A percentile compares a stretch with the other conserved stretches of the same genome.
Conservation (phyloP, 495 filamentous ascomycete species). For the Articulospora tetracladia region DNA sequence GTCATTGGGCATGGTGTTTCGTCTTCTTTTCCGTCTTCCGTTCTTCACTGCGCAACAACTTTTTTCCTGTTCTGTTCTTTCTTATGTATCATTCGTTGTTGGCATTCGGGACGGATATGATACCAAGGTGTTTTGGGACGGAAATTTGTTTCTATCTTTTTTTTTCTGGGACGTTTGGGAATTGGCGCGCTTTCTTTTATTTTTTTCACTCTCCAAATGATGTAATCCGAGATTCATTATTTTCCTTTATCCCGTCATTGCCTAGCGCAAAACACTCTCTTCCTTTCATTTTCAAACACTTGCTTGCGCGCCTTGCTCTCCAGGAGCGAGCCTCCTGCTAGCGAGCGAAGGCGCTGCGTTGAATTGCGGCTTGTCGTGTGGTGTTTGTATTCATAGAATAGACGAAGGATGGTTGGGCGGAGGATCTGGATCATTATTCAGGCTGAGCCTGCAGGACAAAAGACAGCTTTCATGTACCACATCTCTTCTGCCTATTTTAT, state of each 20-base stretch:
- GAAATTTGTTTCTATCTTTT: slow-evolving; percentile 8
- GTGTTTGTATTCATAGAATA: background rate
- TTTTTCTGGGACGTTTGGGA: slow-evolving; percentile 2
- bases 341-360: slow-evolving; percentile 12
- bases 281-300: background rate
- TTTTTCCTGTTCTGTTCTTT: slow-evolving; percentile 6
- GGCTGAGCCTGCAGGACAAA: slow-evolving; percentile 22
- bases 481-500: background rate
- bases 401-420: background rate
- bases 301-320: background rate
- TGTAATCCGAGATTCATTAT: slow-evolving; percentile 23
- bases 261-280: background rate
- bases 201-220: slow-evolving; percentile 8
- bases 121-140: slow-evolving; percentile 25
- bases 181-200: background rate
- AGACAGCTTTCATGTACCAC: background rate
- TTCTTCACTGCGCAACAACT: slow-evolving; percentile 3
- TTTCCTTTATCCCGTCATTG: slow-evolving; percentile 4
- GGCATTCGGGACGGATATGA: slow-evolving; percentile 25
- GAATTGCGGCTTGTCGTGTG: background rate
- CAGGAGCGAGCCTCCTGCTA: slow-evolving; percentile 23
- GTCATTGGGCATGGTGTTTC: slow-evolving; percentile 22
- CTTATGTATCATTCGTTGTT: slow-evolving; percentile 6
- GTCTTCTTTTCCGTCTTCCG: background rate
- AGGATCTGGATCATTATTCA: slow-evolving; percentile 6